These are phyloP conservation scores for Medicago ruthenica DNA, from an alignment of 306 rosid genomes.

Conservation along the genomic window DNA sequence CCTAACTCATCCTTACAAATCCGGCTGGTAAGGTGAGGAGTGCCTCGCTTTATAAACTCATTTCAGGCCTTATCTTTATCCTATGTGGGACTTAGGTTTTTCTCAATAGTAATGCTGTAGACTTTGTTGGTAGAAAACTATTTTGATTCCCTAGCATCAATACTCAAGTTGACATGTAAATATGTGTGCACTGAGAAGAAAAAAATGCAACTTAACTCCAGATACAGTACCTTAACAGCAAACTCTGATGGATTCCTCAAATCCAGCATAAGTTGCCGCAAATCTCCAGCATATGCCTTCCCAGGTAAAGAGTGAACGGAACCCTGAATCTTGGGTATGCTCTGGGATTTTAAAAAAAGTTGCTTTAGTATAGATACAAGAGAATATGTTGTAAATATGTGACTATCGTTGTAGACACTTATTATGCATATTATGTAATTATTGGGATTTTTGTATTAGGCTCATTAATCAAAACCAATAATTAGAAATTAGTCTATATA, in stretches of 20 bases:
- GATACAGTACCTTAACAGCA: conserved; percentile 72
- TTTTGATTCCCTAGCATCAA: neutral
- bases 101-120: neutral
- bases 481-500: neutral
- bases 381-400: conserved; percentile 9
- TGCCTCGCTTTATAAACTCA: too few species aligned
- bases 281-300: conserved; percentile 82
- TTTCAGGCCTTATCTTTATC: too few species aligned
- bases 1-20: too few species aligned
- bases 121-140: neutral
- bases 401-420: neutral
- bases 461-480: neutral
- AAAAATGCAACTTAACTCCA: conserved; percentile 34
- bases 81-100: too few species aligned
- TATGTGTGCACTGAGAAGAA: neutral
- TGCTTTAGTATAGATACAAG: conserved; percentile 36
- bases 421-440: neutral
- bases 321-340: conserved; percentile 89
- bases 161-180: conserved; percentile 9
- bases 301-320: conserved; percentile 66
- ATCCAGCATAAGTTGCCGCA: conserved; percentile 75
- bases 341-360: conserved; percentile 58
- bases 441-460: neutral
- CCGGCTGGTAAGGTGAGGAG: too few species aligned
- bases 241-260: conserved; percentile 78